Base-by-base conservation (phyloP, 441 rosid genomes). In the Kokia cookei region DNA sequence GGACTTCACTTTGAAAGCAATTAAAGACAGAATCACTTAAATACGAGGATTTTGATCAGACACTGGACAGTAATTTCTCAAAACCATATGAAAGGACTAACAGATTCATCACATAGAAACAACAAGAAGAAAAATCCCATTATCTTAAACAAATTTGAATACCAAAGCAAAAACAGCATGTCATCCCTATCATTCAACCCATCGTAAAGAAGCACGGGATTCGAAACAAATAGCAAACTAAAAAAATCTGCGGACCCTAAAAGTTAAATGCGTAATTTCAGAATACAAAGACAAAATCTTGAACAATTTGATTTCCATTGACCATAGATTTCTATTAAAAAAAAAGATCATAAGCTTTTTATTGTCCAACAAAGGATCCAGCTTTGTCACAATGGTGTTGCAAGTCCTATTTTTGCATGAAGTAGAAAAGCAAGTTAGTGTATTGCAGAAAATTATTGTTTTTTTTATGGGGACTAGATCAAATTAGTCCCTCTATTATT, bases 311-410 rank as follows among this genome's bases (percentile, higher is more conserved):
- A 37, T 80, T 74, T 76, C 66, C 78, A 75, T 77, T 82, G 76
- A 75, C 77, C 77, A 72, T 51, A 78, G 48, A 73, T 65, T 63
- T 8, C 47, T 68, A 40, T 7, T 3, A 1, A 59, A 58, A 74
- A 73, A 53, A 72, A 84, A 82, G 76, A 82, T 69, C 75, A 73
- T 81, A 72, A 17, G 77, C 73, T 59, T 68, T 68, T 78, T 78
- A 75, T 67, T 77, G 79, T 77, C 73, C 61, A 64, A 71, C 53
- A 74, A 60, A 76, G 66, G 86, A 79, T 82, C 88, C 89, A 79
- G 85, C 81, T 63, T 72, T 70, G 87, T 94, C 94, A 94, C 96
- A 92, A 89, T 11, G 95, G 90, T 71, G 89, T 89, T 48, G 97
- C 97, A 91, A 94, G 32, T 82, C 93, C 97, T 89, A 93, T 83